Evolutionary conservation across 2,329 filamentous ascomycete species (phyloP).

Genomic region (Mycosphaerella arachidis): DNA sequence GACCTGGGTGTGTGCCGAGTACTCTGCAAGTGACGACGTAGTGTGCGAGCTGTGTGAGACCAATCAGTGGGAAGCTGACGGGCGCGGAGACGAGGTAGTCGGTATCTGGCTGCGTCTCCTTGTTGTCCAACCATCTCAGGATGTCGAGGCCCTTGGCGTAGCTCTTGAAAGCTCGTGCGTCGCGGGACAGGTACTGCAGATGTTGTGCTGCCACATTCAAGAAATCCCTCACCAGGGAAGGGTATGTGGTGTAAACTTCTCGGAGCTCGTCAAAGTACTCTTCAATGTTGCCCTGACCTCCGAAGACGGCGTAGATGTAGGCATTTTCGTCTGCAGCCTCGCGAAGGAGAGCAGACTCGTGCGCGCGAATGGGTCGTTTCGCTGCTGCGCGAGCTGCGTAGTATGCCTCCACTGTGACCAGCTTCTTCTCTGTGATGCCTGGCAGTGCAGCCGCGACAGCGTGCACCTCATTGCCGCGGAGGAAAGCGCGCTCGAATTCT

Average conservation of each 20-base stretch:
- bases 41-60: constrained; percentile 90
- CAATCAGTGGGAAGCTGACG: constrained; percentile 93
- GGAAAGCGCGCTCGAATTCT: constrained; percentile 93
- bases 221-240: constrained; percentile 82
- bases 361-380: constrained; percentile 80
- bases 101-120: constrained; percentile 83
- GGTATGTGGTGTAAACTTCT: constrained; percentile 85
- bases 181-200: constrained; percentile 76
- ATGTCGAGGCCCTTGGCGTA: constrained; percentile 97
- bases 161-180: constrained; percentile 85
- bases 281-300: constrained; percentile 97
- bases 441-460: constrained; percentile 79
- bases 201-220: constrained; percentile 77
- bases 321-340: constrained; percentile 80
- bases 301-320: constrained; percentile 88
- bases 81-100: constrained; percentile 93
- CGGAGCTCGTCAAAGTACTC: constrained; percentile 98
- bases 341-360: constrained; percentile 88
- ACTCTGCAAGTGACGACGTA: constrained; percentile 93
- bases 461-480: constrained; percentile 94
- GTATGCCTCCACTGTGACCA: constrained; percentile 84
- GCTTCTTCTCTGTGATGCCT: constrained; percentile 89
- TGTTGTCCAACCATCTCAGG: constrained; percentile 85
- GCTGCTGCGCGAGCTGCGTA: constrained; percentile 81
- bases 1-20: constrained; percentile 81